Conservation (phyloP, 495 filamentous ascomycete genomes). For the Xylaria flabelliformis region DNA sequence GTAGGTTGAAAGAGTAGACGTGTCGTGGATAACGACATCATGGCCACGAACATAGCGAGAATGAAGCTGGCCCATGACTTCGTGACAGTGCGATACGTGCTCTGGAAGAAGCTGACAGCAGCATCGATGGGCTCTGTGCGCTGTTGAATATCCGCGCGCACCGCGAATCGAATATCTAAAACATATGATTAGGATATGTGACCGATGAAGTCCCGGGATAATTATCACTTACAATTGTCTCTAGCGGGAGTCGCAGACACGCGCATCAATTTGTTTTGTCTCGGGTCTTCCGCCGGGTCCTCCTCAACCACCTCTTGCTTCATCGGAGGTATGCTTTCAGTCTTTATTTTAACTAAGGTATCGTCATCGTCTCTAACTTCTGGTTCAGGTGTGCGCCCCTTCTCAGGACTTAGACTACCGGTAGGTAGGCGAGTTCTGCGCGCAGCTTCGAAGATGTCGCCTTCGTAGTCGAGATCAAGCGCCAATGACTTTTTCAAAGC, state of each 20-base stretch:
- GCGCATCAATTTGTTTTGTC: conserved; percentile 39
- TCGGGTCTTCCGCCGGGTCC: conserved; percentile 20
- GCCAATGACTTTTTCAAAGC: conserved; percentile 30
- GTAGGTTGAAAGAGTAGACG: conserved; percentile 73
- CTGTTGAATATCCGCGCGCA: conserved; percentile 86
- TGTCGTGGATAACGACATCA: conserved; percentile 65
- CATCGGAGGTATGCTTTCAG: conserved; percentile 28
- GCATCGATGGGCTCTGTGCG: conserved; percentile 83
- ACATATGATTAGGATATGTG: conserved; percentile 32
- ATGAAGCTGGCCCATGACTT: conserved; percentile 72
- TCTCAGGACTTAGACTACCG: conserved; percentile 59
- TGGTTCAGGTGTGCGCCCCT: conserved; percentile 54
- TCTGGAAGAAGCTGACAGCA: conserved; percentile 67
- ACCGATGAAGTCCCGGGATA: not conserved
- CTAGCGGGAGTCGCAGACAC: conserved; percentile 27
- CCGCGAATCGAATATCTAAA: conserved; percentile 83
- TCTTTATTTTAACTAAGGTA: conserved; percentile 45
- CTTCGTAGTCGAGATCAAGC: conserved; percentile 34
- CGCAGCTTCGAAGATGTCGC: conserved; percentile 54
- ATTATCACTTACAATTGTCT: conserved; percentile 47
- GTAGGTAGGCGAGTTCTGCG: conserved; percentile 58
- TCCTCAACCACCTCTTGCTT: conserved; percentile 17
- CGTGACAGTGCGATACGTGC: conserved; percentile 60
- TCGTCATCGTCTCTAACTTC: conserved; percentile 43
- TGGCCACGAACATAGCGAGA: conserved; percentile 55